Percentiles rank a stretch among this genome's conserved stretches.
Conservation (phyloP, 2,329 filamentous ascomycete genomes). For the Xylariaceae sp. region DNA sequence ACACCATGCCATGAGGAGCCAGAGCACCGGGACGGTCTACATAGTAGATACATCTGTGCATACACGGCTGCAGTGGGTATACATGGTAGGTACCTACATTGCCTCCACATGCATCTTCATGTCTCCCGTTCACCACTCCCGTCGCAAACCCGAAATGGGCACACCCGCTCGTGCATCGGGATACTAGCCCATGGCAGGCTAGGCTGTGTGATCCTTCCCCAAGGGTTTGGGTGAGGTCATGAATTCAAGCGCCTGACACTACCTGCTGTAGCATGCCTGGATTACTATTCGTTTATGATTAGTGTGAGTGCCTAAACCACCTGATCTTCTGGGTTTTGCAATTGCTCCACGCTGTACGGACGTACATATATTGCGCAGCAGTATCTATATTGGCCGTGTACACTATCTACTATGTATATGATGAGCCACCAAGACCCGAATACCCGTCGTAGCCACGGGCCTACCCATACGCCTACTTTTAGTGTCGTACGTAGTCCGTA, state of each 20-base stretch:
- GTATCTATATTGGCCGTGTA: too few species aligned
- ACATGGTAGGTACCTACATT: background rate
- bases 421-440: too few species aligned
- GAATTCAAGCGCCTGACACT: conserved; percentile 4
- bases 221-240: conserved; percentile 12
- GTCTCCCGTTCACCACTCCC: conserved; percentile 28
- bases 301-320: conserved; percentile 1
- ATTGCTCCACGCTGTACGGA: too few species aligned
- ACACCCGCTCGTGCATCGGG: conserved; percentile 32
- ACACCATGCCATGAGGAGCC: conserved; percentile 11
- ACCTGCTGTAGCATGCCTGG: background rate
- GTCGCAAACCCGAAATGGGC: conserved; percentile 30
- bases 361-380: too few species aligned
- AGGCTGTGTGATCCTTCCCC: conserved; percentile 28
- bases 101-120: conserved; percentile 14
- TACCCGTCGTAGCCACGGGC: too few species aligned
- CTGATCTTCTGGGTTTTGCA: background rate
- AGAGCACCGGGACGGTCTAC: conserved; percentile 20
- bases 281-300: conserved; percentile 11
- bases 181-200: conserved; percentile 23
- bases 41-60: background rate
- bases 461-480: too few species aligned
- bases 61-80: background rate
- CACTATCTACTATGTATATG: too few species aligned
- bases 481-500: too few species aligned